Conservation (phyloP, 768 basidiomycete genomes). For the Rhizopogon rudus region DNA sequence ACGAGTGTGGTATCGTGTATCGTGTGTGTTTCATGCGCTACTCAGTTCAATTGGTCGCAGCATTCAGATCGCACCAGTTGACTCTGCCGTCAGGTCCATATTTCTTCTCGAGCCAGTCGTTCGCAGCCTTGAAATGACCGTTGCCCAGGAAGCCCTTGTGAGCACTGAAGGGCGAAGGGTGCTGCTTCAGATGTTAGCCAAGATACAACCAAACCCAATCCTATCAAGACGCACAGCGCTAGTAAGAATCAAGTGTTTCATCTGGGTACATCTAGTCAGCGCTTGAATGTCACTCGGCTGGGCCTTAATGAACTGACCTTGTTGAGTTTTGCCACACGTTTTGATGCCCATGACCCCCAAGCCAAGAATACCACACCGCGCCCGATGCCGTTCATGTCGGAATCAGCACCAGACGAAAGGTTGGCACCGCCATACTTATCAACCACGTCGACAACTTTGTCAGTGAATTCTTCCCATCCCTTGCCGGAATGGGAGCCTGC, state of each 20-base stretch:
- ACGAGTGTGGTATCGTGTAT: constrained; percentile 19
- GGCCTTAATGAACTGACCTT: constrained; percentile 41
- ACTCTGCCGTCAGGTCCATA: constrained; percentile 71
- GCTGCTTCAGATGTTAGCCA: constrained; percentile 40
- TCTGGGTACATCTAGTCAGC: constrained; percentile 32
- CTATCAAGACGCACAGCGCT: constrained; percentile 54
- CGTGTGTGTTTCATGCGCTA: constrained; percentile 1
- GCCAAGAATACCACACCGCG: constrained; percentile 84
- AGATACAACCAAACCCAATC: constrained; percentile 12
- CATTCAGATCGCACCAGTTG: constrained; percentile 61
- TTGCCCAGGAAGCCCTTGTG: constrained; percentile 82
- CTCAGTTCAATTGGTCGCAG: constrained; percentile 8
- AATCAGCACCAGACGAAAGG: constrained; percentile 34
- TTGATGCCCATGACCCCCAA: constrained; percentile 86
- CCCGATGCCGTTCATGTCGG: constrained; percentile 46
- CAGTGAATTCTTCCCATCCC: constrained; percentile 93
- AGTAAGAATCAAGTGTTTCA: constrained; percentile 74
- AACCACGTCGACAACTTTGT: constrained; percentile 72
- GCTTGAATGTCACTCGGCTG: not conserved
- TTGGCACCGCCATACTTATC: constrained; percentile 74
- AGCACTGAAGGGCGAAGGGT: constrained; percentile 82
- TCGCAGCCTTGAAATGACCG: constrained; percentile 82
- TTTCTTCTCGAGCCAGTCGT: constrained; percentile 77
- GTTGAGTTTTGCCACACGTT: constrained; percentile 73
- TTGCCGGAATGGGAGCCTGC: constrained; percentile 79